Percentiles rank a stretch among this genome's conserved stretches.
phyloP scores from a whole-genome alignment of 1,139 yeast species.

The Yamadazyma membranifaciens region DNA sequence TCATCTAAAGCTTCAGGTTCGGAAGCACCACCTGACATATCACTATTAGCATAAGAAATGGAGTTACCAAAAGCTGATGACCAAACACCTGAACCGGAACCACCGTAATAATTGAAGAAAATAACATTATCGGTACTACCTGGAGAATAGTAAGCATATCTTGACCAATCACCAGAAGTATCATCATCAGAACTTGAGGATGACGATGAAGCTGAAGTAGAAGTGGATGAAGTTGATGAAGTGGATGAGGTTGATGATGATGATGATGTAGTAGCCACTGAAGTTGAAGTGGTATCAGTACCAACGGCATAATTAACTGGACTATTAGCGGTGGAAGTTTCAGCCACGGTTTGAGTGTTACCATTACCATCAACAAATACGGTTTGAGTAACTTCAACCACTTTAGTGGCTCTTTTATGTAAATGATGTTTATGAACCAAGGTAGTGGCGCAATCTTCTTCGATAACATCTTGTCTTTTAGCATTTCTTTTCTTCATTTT shows the following conservation, averaged over 20 bases:
- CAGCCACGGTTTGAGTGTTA: slow-evolving; percentile 37
- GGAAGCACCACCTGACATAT: slow-evolving; percentile 71
- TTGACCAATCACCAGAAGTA: slow-evolving; percentile 62
- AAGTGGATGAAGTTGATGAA: slow-evolving; percentile 19
- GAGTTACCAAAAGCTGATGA: slow-evolving; percentile 88
- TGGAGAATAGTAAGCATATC: slow-evolving; percentile 72
- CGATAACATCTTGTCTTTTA: slow-evolving; percentile 19
- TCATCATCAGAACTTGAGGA: slow-evolving; percentile 35
- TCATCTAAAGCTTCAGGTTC: slow-evolving; percentile 53
- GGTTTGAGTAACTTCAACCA: slow-evolving; percentile 73
- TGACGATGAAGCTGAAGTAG: slow-evolving; percentile 4
- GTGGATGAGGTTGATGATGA: slow-evolving; percentile 24
- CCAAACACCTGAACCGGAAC: slow-evolving; percentile 81
- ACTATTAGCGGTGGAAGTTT: slow-evolving; percentile 37
- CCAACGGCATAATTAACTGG: slow-evolving; percentile 13
- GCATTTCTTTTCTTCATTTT: slow-evolving; percentile 19
- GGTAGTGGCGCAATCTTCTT: slow-evolving; percentile 40
- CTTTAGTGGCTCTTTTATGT: slow-evolving; percentile 60
- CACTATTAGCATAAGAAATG: slow-evolving; percentile 73
- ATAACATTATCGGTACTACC: slow-evolving; percentile 60
- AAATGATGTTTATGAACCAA: slow-evolving; percentile 56
- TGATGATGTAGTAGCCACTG: slow-evolving; percentile 23
- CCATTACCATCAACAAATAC: slow-evolving; percentile 63
- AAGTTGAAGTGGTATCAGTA: slow-evolving; percentile 24
- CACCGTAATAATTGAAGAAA: slow-evolving; percentile 86